Conservation (phyloP, 2,329 filamentous ascomycete genomes). For the Alternaria angustiovoidea region DNA sequence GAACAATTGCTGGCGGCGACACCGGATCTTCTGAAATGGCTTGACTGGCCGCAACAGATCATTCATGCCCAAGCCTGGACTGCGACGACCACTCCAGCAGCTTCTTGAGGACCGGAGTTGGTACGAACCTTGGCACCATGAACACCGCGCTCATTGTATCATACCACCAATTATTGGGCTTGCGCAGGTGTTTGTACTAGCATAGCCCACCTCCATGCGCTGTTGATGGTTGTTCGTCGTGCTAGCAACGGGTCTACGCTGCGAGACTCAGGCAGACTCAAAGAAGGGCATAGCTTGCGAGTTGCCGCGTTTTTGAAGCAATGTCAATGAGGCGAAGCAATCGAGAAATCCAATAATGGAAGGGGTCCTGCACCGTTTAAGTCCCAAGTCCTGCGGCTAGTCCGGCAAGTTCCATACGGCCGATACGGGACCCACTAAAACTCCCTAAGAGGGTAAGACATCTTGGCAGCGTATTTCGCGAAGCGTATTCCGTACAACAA, state of each 20-base stretch:
- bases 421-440: conserved; percentile 1
- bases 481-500: not conserved
- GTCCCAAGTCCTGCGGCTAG: not conserved
- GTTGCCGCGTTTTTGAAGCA: not conserved
- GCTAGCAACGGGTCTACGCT: not conserved
- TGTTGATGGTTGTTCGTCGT: not conserved
- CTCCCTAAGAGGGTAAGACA: not conserved
- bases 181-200: not conserved
- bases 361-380: not conserved
- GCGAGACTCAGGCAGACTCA: not conserved
- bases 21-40: conserved; percentile 39
- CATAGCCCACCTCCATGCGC: not conserved
- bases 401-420: not conserved
- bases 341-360: not conserved
- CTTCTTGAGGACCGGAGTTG: not conserved
- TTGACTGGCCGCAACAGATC: conserved; percentile 38
- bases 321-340: not conserved
- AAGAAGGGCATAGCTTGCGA: not conserved
- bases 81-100: not conserved
- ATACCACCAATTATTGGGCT: too few species aligned
- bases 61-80: conserved; percentile 19
- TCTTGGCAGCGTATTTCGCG: conserved; percentile 3
- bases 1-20: conserved; percentile 32
- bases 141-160: not conserved
- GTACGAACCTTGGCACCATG: not conserved